Conservation (phyloP, 805 yeast species). For the Diddensiella transvaalensis region DNA sequence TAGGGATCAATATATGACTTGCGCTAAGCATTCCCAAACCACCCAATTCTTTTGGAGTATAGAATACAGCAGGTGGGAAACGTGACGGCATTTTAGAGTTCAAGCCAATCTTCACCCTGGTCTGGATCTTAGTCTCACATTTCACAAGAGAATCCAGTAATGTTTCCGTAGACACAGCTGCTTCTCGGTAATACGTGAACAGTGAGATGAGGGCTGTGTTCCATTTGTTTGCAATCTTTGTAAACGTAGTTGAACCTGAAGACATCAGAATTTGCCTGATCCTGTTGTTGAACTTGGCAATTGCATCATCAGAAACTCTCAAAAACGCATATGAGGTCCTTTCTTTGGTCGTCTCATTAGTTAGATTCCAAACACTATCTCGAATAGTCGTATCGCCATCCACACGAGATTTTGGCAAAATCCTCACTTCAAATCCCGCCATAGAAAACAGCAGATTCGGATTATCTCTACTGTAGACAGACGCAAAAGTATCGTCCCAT, state of each 20-base stretch:
- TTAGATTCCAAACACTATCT: conserved; percentile 92
- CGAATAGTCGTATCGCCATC: conserved; percentile 50
- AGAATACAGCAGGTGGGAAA: conserved; percentile 98
- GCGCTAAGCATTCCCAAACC: conserved; percentile 98
- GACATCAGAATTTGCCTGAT: conserved; percentile 90
- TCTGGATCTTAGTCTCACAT: conserved; percentile 90
- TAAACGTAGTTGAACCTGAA: conserved; percentile 92
- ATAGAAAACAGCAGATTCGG: conserved; percentile 83
- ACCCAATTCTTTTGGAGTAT: conserved; percentile 95
- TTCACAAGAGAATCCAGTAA: conserved; percentile 79
- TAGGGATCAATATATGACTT: conserved; percentile 90
- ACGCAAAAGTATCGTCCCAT: conserved; percentile 79
- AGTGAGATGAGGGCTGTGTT: conserved; percentile 84
- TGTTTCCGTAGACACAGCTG: conserved; percentile 76
- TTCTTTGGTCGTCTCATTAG: conserved; percentile 68
- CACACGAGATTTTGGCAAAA: conserved; percentile 67
- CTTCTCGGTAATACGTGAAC: conserved; percentile 90
- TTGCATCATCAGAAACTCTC: conserved; percentile 77
- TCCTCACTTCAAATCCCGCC: conserved; percentile 94
- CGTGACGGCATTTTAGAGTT: conserved; percentile 98
- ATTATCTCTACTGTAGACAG: conserved; percentile 87
- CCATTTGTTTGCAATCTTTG: conserved; percentile 94
- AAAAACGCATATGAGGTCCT: conserved; percentile 85
- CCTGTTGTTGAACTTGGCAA: conserved; percentile 74
- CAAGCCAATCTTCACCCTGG: conserved; percentile 87